Evolutionary conservation across 2,329 filamentous ascomycete genomes (phyloP).

Genomic region (Berkeleyomyces rouxiae): DNA sequence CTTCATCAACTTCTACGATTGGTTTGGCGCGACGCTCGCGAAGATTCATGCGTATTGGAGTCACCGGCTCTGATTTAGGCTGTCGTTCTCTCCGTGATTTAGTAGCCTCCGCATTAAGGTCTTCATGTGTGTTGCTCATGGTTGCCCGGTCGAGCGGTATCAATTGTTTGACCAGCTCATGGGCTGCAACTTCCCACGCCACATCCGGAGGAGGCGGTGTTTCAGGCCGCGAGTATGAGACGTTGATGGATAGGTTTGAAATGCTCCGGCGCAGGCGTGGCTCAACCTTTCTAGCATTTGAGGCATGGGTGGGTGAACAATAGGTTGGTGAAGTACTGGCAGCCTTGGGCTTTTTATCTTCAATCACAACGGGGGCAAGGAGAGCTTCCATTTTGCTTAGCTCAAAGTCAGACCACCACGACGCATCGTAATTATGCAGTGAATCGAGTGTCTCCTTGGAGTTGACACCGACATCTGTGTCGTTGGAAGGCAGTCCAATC

Average conservation of each 20-base stretch:
- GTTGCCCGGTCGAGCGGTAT: conserved; percentile 63
- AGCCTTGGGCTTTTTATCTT: conserved; percentile 36
- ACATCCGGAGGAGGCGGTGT: conserved; percentile 66
- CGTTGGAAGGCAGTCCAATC: conserved; percentile 20
- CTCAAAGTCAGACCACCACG: conserved; percentile 53
- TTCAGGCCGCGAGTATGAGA: conserved; percentile 29
- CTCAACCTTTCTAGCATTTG: conserved; percentile 60
- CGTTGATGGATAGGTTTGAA: conserved; percentile 25
- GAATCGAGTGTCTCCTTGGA: conserved; percentile 16
- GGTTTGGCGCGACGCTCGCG: conserved; percentile 51
- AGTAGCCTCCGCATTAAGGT: conserved; percentile 55
- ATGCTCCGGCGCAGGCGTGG: conserved; percentile 48
- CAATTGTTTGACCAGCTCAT: conserved; percentile 67
- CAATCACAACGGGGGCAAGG: conserved; percentile 29
- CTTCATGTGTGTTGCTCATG: conserved; percentile 58
- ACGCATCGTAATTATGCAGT: conserved; percentile 39
- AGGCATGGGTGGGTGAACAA: conserved; percentile 76
- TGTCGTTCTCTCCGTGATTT: conserved; percentile 48
- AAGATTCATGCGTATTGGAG: conserved; percentile 47
- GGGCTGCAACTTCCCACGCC: conserved; percentile 67
- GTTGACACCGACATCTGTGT: neutral
- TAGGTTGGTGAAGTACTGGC: conserved; percentile 49
- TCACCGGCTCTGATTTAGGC: conserved; percentile 23
- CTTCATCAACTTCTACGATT: conserved; percentile 33
- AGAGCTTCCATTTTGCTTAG: conserved; percentile 54